phyloP scores from a whole-genome alignment of 2,329 filamentous ascomycete species.

The Xylaria sp. region DNA sequence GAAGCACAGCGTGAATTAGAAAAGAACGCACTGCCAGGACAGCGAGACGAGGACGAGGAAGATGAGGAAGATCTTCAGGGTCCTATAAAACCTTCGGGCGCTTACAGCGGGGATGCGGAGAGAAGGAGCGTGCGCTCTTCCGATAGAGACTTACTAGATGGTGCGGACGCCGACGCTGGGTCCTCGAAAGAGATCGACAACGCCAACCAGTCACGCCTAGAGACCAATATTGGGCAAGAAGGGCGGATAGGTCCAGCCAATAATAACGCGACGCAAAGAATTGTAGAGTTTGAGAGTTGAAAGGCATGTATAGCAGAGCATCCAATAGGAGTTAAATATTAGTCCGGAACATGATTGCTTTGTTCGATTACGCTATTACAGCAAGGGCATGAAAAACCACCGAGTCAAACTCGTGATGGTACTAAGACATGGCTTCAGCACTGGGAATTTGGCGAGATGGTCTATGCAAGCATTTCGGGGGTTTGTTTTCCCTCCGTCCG shows the following conservation, averaged over 20 bases:
- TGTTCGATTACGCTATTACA: slow-evolving; percentile 27
- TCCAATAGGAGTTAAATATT: slow-evolving; percentile 34
- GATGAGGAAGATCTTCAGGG: slow-evolving; percentile 66
- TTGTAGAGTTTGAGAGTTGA: slow-evolving; percentile 55
- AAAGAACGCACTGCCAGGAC: slow-evolving; percentile 72
- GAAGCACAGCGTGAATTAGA: slow-evolving; percentile 93
- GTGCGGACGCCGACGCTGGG: slow-evolving; percentile 73
- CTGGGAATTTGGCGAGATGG: slow-evolving; percentile 29
- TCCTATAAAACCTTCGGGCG: slow-evolving; percentile 42
- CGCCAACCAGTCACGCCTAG: slow-evolving; percentile 38
- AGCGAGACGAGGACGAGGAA: slow-evolving; percentile 70
- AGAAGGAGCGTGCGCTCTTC: slow-evolving; percentile 68
- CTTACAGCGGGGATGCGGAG: slow-evolving; percentile 62
- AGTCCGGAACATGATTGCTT: slow-evolving; percentile 38
- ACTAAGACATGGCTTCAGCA: slow-evolving; percentile 32
- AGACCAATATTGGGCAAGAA: slow-evolving; percentile 35
- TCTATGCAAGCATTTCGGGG: slow-evolving; percentile 10
- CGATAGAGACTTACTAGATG: slow-evolving; percentile 74
- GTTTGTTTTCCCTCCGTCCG: background rate
- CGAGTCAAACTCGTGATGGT: slow-evolving; percentile 27
- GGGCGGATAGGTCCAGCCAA: slow-evolving; percentile 33
- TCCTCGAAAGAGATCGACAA: slow-evolving; percentile 45
- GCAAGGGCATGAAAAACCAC: slow-evolving; percentile 32
- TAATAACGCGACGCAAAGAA: slow-evolving; percentile 45
- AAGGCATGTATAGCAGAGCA: slow-evolving; percentile 33